Base-by-base conservation (phyloP, 2,329 filamentous ascomycete species). In the Aspergillus floridensis region DNA sequence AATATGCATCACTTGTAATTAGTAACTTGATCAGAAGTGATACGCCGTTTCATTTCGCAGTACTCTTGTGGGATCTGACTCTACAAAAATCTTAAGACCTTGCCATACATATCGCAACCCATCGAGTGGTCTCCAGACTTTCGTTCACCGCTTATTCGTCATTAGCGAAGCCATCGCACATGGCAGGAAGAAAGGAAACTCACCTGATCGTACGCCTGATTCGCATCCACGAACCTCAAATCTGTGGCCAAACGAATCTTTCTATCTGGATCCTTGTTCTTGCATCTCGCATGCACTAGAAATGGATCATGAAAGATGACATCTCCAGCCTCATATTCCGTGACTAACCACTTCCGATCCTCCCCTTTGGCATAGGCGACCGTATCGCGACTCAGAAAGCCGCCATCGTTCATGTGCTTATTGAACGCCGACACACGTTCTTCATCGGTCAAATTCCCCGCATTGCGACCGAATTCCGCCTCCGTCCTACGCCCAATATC, bases 131-230 rank as follows among this genome's bases (percentile, higher is more conserved):
- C 51, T 32, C 51, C 51, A 53, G 8, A 53, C 51, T 16, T 53
- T 53, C 51, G 31, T 53, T 35, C 51, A 53, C 5, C 51, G 32
- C 51, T 53, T 8, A 6, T 2, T 10, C 7, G 6, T 5, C 26
- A 29, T 29, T 29, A 29, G 26, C 26, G 7, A 26, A 8, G 26
- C 5, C 1, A 6, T 26, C 2, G 26, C 26, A 26, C 7, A 7
- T 26, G 26, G 7, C 26, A 26, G 26, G 7, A 29, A 29, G 26
- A 29, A 29, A 10, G 26, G 7, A 14, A 24, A 46, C 21, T 10
- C 16, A 53, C 51, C 51, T 59, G 77, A 61, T 83, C 81, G 73
- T 77, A 82, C 0, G 76, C 75, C 49, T 74, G 72, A n/a, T 74
- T 75, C 3, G 74, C 70, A 59, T 83, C 72, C 14, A 62, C 60